phyloP scores from a whole-genome alignment of 2,329 filamentous ascomycete genomes.

The Talaromyces funiculosus region DNA sequence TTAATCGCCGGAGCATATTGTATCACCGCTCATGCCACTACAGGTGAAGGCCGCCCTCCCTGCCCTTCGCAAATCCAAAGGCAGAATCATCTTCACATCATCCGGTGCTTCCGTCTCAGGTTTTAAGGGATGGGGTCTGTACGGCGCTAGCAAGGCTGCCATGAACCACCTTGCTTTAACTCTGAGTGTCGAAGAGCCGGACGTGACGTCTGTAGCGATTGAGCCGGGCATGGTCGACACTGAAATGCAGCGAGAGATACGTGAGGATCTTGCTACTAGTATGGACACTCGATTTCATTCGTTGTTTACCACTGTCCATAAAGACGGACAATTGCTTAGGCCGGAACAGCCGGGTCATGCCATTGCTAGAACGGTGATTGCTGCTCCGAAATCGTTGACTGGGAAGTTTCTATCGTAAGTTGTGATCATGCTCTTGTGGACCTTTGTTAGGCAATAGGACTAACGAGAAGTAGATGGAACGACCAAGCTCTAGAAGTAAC shows the following conservation, averaged over 20 bases:
- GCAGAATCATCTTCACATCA: constrained; percentile 70
- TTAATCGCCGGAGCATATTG: too few species aligned
- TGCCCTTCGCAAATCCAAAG: constrained; percentile 60
- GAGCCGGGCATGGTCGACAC: constrained; percentile 80
- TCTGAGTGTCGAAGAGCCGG: constrained; percentile 68
- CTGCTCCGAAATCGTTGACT: constrained; percentile 62
- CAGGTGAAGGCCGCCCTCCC: constrained; percentile 67
- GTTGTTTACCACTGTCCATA: constrained; percentile 65
- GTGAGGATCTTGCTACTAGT: constrained; percentile 62
- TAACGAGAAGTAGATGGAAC: constrained; percentile 40
- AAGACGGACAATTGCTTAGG: constrained; percentile 64
- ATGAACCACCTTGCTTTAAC: constrained; percentile 73
- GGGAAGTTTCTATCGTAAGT: constrained; percentile 61
- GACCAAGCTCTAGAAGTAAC: constrained; percentile 39
- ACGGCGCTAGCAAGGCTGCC: constrained; percentile 77
- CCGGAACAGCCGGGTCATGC: constrained; percentile 82
- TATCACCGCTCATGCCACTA: not conserved
- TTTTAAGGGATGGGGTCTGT: constrained; percentile 71
- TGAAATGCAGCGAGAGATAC: constrained; percentile 76
- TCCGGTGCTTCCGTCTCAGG: constrained; percentile 66
- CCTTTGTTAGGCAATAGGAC: not conserved
- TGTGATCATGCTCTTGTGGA: not conserved
- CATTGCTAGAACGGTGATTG: constrained; percentile 70
- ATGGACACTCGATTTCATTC: constrained; percentile 46
- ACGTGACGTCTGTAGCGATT: constrained; percentile 66